Base-by-base conservation (phyloP, 129 eudicot genomes). In the Centella asiatica region DNA sequence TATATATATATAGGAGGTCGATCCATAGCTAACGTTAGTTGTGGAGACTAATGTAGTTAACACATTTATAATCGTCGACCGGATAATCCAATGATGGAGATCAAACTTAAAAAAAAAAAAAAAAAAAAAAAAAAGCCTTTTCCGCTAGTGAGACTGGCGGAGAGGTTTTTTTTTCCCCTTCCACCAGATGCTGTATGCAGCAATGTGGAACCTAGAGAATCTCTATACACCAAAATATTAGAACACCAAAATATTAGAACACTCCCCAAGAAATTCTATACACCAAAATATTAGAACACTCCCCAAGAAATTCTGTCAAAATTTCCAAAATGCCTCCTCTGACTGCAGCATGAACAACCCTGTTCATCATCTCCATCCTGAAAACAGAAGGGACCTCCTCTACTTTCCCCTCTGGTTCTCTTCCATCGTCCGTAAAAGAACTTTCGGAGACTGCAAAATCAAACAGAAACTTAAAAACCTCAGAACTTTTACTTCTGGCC, bases 271-370 rank as follows among this genome's bases (percentile, higher is more conserved):
- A 73, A 90, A n/a, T n/a, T n/a, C n/a, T n/a, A n/a, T n/a, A n/a
- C n/a, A n/a, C n/a, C n/a, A n/a, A n/a, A n/a, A n/a, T n/a, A n/a
- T n/a, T n/a, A n/a, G 47, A 70, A 76, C 83, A 74, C 56, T 78
- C 83, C 44, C 70, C 74, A 44, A 84, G 64, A 73, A 90, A 50
- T 31, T 84, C 85, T 44, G 51, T 84, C 78, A 90, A 71, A 61
- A 86, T 67, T 76, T 79, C 90, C 63, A 90, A 36, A 69, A 78
- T 86, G 40, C 97, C 97, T 63, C 95, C 95, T 70, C 94, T 90
- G 13, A 94, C 85, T 44, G 87, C 89, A 37, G 94, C 82, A 81
- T 90, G 95, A 61, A 86, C 80, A 20, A 83, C 87, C 72, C 94
- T 74, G 65, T 77, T 83, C 70, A 77, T 68, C 81, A 86, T 78